Conservation (phyloP, 169 alveolate species). For the Perkinsus olseni region DNA sequence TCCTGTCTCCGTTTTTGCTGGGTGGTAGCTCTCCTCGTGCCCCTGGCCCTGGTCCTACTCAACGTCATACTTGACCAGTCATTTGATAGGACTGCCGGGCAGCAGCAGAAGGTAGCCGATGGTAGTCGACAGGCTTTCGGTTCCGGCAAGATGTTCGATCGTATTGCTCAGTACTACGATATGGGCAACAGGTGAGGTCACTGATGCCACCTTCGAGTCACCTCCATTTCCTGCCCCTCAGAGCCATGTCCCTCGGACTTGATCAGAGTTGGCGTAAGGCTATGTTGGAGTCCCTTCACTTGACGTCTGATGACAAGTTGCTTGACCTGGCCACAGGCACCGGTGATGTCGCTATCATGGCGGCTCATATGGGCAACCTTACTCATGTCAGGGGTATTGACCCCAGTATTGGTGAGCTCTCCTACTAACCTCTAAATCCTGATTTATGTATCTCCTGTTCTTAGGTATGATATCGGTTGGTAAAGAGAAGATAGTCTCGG, state of each 20-base stretch:
- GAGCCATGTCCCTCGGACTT: not conserved
- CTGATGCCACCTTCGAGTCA: not conserved
- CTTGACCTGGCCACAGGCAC: not conserved
- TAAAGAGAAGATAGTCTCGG: not conserved
- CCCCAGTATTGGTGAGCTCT: not conserved
- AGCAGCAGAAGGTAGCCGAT: not conserved
- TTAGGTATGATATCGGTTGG: not conserved
- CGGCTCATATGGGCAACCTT: not conserved
- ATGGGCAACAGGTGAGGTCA: not conserved
- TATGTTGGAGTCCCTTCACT: not conserved
- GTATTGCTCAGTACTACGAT: not conserved
- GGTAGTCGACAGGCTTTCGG: not conserved
- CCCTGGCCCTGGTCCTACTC: not conserved
- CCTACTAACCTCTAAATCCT: too few species aligned
- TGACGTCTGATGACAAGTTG: not conserved
- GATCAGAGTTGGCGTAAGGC: not conserved
- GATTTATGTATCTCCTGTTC: too few species aligned
- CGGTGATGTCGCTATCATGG: not conserved
- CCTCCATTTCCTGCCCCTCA: not conserved
- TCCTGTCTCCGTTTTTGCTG: not conserved
- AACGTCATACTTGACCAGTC: not conserved
- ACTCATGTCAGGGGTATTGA: not conserved
- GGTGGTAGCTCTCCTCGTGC: not conserved
- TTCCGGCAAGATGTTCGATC: not conserved
- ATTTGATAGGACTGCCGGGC: not conserved